Evolutionary conservation across 2,329 filamentous ascomycete genomes (phyloP), one percentile per base, ranked within the genome.

Genomic region (Trichoderma arundinaceum): DNA sequence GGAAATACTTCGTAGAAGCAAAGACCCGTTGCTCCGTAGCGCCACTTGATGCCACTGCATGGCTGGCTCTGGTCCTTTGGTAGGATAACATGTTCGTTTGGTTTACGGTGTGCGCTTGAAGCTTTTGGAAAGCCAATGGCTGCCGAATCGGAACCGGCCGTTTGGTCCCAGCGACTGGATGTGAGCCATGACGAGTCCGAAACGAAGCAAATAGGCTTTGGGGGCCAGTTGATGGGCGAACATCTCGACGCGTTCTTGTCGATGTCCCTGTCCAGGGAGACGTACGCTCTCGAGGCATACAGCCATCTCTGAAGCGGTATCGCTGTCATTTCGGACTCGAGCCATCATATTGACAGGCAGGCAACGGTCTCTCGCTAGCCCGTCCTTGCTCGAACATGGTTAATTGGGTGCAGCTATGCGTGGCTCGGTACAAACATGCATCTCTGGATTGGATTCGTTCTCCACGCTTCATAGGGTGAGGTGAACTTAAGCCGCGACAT

Each of bases 111-210:
- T 13, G 48, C 39, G 22, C 49, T 46, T 17, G 39, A 9, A 19
- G 13, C 35, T 38, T 22, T 15, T 35, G 35, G 32, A 53, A n/a
- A 19, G 53, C 35, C 53, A 52, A 43, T 58, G 38, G 32, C 58
- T 48, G 57, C 48, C 19, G 49, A 48, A 48, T 62, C 46, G 57
- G 57, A 49, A 54, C 44, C 41, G 17, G 64, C 41, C 39, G 43
- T 39, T 28, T 62, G 48, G 48, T 62, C 48, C 64, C 64, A 62
- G 64, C 32, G 54, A 35, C 57, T 39, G 62, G 64, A 39, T 51
- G 48, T 32, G 33, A 10, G 33, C 57, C 39, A 22, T 44, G 57
- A 53, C 33, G 54, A 28, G 41, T 56, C 38, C 33, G 56, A 39
- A n/a, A 39, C 52, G 53, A 43, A 57, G 52, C 43, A 19, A 28